Conservation (phyloP, 805 yeast genomes). For the Saccharomycopsis fermentans region DNA sequence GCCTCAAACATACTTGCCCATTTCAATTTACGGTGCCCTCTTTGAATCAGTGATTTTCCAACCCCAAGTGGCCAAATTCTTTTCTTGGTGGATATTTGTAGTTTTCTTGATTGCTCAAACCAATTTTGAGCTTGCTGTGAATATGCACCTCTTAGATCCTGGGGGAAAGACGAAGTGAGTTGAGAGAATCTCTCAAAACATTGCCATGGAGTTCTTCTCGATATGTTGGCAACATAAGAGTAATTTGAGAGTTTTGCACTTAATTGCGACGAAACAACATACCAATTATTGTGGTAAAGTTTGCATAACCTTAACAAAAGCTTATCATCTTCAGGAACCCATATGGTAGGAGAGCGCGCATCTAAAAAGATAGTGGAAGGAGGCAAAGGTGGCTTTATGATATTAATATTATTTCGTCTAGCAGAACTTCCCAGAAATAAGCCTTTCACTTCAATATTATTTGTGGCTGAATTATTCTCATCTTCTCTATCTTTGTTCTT, state of each 20-base stretch:
- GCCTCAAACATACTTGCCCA: constrained; percentile 99
- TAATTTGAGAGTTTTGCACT: constrained; percentile 48
- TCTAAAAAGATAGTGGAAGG: constrained; percentile 77
- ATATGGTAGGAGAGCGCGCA: constrained; percentile 81
- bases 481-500: constrained; percentile 29
- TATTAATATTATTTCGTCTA: neutral
- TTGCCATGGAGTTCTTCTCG: constrained; percentile 97
- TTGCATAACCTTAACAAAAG: constrained; percentile 70
- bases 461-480: neutral
- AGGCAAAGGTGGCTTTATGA: constrained; percentile 78
- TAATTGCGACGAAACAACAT: constrained; percentile 73
- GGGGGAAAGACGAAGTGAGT: constrained; percentile 72
- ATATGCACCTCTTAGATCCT: constrained; percentile 80
- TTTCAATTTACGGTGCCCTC: constrained; percentile 83
- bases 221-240: constrained; percentile 76
- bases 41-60: constrained; percentile 82
- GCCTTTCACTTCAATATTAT: constrained; percentile 28
- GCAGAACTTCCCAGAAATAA: constrained; percentile 28
- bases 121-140: constrained; percentile 80
- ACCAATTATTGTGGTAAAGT: constrained; percentile 86
- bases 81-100: constrained; percentile 79
- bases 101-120: constrained; percentile 84
- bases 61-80: constrained; percentile 89
- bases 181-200: constrained; percentile 95
- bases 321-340: constrained; percentile 93